Base-by-base conservation (phyloP, 805 yeast species). In the Candida glaebosa region DNA sequence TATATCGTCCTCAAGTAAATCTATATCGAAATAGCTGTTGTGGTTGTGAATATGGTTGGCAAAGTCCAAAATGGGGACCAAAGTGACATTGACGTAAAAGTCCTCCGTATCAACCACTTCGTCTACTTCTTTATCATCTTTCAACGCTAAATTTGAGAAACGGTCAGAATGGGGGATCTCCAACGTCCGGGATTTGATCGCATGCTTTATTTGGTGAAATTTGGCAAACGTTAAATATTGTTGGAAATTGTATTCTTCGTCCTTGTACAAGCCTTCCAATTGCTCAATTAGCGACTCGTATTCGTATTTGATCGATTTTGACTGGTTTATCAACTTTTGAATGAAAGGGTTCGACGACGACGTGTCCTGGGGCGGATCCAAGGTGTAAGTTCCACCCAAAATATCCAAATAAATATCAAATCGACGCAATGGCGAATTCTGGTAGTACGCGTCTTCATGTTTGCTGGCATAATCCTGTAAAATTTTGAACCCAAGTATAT, bases 11-110 rank as follows among this genome's bases (percentile, higher is more conserved):
- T 64, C 57, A 2, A 65, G 70, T n/a, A 65, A 69, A 37, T 73
- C 73, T 1, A 81, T 82, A 31, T 75, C 91, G 58, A 82, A 84
- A 48, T 65, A 71, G 0, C 84, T 76, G 56, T 80, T 81, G 35
- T 65, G 61, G 19, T 50, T 31, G 16, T 55, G 58, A 1, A 38
- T 33, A 54, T 84, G 91, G 54, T 84, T 84, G 4, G 75, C 84
- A 67, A 77, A 84, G 57, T 84, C 91, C 22, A 84, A 50, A 1
- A 81, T 45, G 1, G 91, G 89, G 1, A 83, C 86, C 41, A 84
- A 55, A 0, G 86, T 74, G 0, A 80, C 69, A 38, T 76, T 73
- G 4, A 56, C 50, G 22, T 43, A 43, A 39, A 48, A 57, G 31
- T 61, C 48, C 49, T 72, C 53, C 71, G 72, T 31, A 71, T 33